These are phyloP conservation scores for Fusarium sp. DNA, from an alignment of 2,329 filamentous ascomycete genomes.

Conservation along the genomic window DNA sequence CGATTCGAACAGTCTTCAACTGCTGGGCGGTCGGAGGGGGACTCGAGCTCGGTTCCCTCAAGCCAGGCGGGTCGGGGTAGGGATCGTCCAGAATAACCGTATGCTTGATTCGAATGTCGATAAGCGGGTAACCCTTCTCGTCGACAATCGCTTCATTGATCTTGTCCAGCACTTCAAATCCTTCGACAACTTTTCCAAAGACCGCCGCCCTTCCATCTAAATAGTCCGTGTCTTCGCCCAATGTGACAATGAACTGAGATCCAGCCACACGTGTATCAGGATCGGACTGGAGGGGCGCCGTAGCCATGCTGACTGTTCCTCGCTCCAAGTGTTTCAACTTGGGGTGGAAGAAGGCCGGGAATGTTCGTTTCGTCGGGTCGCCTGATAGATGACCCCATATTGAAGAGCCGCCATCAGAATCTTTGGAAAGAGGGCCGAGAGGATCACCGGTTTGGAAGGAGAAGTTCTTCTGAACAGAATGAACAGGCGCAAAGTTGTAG, in stretches of 20 bases:
- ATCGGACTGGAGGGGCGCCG: conserved; percentile 78
- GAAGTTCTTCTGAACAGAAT: conserved; percentile 93
- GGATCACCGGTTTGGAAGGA: conserved; percentile 97
- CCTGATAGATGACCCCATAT: conserved; percentile 88
- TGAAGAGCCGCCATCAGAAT: conserved; percentile 91
- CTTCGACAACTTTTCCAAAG: conserved; percentile 95
- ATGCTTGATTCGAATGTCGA: conserved; percentile 95
- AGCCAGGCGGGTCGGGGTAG: conserved; percentile 80
- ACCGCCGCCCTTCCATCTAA: conserved; percentile 94
- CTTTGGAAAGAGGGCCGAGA: conserved; percentile 82
- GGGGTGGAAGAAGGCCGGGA: conserved; percentile 83
- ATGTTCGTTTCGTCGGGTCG: conserved; percentile 75
- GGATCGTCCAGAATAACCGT: conserved; percentile 93
- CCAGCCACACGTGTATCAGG: conserved; percentile 84
- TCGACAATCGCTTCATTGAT: conserved; percentile 92
- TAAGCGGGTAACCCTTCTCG: conserved; percentile 84
- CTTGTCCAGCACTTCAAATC: conserved; percentile 92
- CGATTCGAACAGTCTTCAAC: conserved; percentile 89
- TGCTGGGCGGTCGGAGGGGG: conserved; percentile 86
- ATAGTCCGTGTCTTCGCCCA: conserved; percentile 89
- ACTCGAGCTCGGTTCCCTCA: conserved; percentile 81
- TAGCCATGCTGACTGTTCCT: conserved; percentile 98
- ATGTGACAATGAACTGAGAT: conserved; percentile 93
- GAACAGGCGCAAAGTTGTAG: conserved; percentile 95
- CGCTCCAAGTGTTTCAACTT: conserved; percentile 90